Evolutionary conservation across 805 yeast species (phyloP), one percentile per base, ranked within the genome.

Genomic region (Candida silvatica): DNA sequence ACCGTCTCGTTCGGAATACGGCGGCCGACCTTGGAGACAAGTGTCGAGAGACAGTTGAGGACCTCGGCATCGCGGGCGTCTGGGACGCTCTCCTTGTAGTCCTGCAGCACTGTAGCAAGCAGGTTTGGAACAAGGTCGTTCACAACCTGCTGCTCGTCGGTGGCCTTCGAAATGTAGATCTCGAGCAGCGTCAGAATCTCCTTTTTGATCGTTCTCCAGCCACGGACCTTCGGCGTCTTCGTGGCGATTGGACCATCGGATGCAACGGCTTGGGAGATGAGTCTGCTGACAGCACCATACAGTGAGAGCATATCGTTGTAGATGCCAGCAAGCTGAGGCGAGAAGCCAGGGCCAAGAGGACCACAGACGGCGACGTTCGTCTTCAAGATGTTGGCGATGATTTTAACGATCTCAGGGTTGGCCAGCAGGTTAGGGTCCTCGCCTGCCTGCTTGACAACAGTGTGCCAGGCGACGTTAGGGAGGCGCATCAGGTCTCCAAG

Each of bases 11-110:
- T 90, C 19, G 95, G 87, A 39, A 90, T 85, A 68, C 80, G 62
- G 43, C 72, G 81, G 9, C 97, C 97, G 39, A 87, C 94, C 53
- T 86, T 81, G 20, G 76, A 67, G 19, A 92, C 94, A 37, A 92
- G 73, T 1, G 95, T 85, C 6, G 95, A 77, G 76, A 92, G 80
- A 70, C 97, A 88, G 60, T 83, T 85, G 58, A 92, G 70, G 4
- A 92, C 98, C 62, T 92, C 98, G 6, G 96, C 95, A 62, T 92
- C 98, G 55, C 97, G 79, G 7, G 97, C 96, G 63, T 87, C 95
- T 4, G 97, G 94, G 23, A 87, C 95, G 52, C 84, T 84, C 14
- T 76, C 64, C 50, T 74, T 76, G 62, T 92, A 92, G 58, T 92
- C 99, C 41, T 82, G 94, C 43, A 92, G 70, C 12, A 86, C 88